Evolutionary conservation across 1,284 basidiomycete species (phyloP).

Genomic region (Trametes pubescens): DNA sequence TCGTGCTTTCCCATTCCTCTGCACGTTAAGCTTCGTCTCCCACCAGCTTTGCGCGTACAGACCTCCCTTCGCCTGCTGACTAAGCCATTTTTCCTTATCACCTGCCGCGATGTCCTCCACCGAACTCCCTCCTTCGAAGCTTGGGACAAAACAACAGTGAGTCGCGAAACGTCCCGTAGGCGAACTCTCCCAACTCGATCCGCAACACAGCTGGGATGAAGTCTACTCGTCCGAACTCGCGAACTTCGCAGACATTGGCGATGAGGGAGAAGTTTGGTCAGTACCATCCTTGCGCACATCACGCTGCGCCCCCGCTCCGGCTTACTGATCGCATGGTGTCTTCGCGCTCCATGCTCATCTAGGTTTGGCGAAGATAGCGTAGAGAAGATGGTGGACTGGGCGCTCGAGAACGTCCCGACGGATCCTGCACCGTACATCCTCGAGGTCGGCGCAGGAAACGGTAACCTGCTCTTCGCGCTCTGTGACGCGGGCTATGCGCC

Average conservation of each 20-base stretch:
- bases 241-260: constrained; percentile 84
- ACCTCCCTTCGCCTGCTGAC: constrained; percentile 36
- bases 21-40: neutral
- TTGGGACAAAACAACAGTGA: constrained; percentile 60
- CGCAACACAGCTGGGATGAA: constrained; percentile 66
- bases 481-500: constrained; percentile 70
- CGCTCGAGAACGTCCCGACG: constrained; percentile 57
- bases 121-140: constrained; percentile 48
- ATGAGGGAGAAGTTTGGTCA: constrained; percentile 91
- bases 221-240: constrained; percentile 76
- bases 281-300: constrained; percentile 21
- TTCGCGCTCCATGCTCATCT: neutral
- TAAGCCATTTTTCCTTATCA: constrained; percentile 37
- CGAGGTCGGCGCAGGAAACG: constrained; percentile 88
- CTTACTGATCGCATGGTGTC: neutral
- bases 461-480: constrained; percentile 82
- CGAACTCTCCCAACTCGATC: neutral
- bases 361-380: constrained; percentile 89
- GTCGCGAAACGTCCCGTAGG: constrained; percentile 21
- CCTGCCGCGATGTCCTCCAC: constrained; percentile 35
- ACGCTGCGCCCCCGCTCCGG: neutral
- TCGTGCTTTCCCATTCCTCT: neutral
- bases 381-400: constrained; percentile 84
- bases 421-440: constrained; percentile 59
- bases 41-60: neutral